phyloP scores from a whole-genome alignment of 805 yeast species.

The Yarrowia hollandica region DNA sequence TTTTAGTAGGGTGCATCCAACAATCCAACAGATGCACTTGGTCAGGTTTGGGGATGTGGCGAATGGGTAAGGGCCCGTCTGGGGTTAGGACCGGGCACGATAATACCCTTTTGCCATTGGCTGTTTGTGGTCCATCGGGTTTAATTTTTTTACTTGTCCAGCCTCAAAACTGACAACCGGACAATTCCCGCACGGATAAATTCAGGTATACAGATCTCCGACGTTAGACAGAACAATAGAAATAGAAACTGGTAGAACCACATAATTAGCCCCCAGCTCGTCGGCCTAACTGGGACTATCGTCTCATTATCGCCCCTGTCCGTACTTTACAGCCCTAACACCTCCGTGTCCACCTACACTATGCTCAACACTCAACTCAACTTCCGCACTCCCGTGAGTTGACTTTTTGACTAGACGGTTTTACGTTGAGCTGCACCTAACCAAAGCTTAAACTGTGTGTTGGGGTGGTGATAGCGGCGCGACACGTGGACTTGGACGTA shows the following conservation, averaged over 20 bases:
- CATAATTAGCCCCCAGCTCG: too few relatives aligned
- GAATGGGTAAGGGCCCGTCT: neutral
- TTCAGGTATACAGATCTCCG: neutral
- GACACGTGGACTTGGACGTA: neutral
- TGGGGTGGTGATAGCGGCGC: neutral
- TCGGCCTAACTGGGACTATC: too few relatives aligned
- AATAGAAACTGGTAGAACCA: too few relatives aligned
- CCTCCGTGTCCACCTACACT: neutral
- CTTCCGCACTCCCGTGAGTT: slow-evolving; percentile 26
- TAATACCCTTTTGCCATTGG: neutral
- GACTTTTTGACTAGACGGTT: slow-evolving; percentile 4
- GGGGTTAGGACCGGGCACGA: neutral
- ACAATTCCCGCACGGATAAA: neutral
- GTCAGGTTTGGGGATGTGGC: slow-evolving; percentile 7
- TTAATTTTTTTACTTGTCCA: neutral
- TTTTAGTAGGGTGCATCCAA: slow-evolving; percentile 24
- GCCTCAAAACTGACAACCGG: too few relatives aligned
- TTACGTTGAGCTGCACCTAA: slow-evolving; percentile 22
- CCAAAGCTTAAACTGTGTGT: slow-evolving; percentile 11
- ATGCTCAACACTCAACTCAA: slow-evolving; percentile 16
- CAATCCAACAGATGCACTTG: slow-evolving; percentile 27
- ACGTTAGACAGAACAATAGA: too few relatives aligned
- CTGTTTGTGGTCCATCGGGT: neutral
- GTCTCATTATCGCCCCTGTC: too few relatives aligned
- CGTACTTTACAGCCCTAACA: too few relatives aligned